A percentile compares a stretch with the other conserved stretches of the same genome.
Evolutionary conservation across 139 green algal species (phyloP).

Genomic region (Tetradesmus obliquus): DNA sequence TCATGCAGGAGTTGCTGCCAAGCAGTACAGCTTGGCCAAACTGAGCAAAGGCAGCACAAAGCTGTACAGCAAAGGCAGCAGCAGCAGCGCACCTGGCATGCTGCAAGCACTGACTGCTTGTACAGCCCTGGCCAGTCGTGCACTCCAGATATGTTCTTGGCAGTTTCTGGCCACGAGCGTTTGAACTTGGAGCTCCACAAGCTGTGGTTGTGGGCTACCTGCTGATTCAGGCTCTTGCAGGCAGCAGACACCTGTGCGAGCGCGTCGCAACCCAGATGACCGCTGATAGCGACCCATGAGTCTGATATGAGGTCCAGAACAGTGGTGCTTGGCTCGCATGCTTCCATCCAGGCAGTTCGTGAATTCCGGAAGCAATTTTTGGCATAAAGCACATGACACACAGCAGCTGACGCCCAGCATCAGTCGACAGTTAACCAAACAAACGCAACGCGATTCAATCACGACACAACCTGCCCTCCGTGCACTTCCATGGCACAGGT

Average conservation of each 20-base stretch:
- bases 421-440: background rate
- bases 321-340: background rate
- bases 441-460: too few relatives aligned
- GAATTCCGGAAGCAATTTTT: background rate
- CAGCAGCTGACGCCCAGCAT: background rate
- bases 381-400: background rate
- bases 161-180: background rate
- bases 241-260: background rate
- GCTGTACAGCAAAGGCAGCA: background rate
- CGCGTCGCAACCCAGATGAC: background rate
- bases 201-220: background rate
- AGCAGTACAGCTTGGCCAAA: too few relatives aligned
- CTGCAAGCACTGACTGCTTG: background rate
- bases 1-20: too few relatives aligned
- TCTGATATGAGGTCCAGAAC: background rate
- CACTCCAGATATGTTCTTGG: background rate
- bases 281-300: background rate
- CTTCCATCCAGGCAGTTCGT: background rate
- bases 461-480: too few relatives aligned
- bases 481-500: too few relatives aligned
- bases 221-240: background rate
- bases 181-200: background rate
- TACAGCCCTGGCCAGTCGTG: background rate
- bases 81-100: background rate
- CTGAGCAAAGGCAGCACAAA: background rate